Base-by-base conservation (phyloP, 805 yeast genomes). In the Middelhovenomyces tepae region DNA sequence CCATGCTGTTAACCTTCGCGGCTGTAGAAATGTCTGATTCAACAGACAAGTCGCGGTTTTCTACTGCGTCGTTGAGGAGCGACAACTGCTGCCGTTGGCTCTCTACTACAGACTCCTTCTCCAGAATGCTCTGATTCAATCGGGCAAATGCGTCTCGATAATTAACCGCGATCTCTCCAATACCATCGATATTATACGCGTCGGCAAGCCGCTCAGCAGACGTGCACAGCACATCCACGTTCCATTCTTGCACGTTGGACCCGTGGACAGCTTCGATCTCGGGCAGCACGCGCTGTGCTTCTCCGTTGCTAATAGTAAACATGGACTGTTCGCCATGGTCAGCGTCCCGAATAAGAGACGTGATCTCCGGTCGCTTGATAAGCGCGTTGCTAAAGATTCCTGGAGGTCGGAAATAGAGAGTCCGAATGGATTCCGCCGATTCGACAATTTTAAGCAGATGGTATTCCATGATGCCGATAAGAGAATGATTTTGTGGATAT, bases 371-470 rank as follows among this genome's bases (percentile, higher is more conserved):
- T 31, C 60, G 55, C 16, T 64, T 56, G 7, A 73, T 62, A 11
- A 76, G 57, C 2, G 85, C 78, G 46, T 78, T 78, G 24, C 79
- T 72, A 51, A 78, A 78, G 3, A 74, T 67, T 0, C 84, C 83
- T 0, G 81, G 73, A 0, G 67, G 62, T 14, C 64, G 53, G 51
- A 77, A 77, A 35, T 70, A 58, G 3, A 68, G 59, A 7, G 59
- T 50, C 16, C 60, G 53, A 7, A 73, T 49, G 1, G 66, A 57
- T n/a, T 59, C 60, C 4, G 62, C 46, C 31, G 67, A 53, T 28
- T 57, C 55, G n/a, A 62, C 56, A 1, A 67, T 57, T 27, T 54
- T 57, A 2, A 48, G 47, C 9, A 61, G 35, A 28, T 59, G 51
- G 7, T 50, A 39, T 14, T 51, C 54, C 18, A 60, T 16, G 17